Evolutionary conservation across 1,284 basidiomycete genomes (phyloP).

Genomic region (Tylopilus sp.): DNA sequence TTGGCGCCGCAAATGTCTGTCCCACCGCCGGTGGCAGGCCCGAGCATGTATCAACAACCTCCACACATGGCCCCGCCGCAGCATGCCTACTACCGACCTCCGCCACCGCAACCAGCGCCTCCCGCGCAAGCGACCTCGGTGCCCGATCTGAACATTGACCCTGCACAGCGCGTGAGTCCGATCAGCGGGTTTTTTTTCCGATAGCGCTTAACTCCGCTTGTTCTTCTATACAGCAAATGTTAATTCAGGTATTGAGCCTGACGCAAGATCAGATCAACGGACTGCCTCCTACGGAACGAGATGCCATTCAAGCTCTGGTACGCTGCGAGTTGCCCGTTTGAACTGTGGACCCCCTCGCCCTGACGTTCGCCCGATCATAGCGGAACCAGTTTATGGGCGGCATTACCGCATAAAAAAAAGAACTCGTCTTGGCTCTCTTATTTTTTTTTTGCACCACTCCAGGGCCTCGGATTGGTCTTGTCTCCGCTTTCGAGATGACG

Average conservation of each 20-base stretch:
- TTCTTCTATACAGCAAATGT: constrained; percentile 55
- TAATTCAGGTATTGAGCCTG: constrained; percentile 83
- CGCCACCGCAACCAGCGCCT: constrained; percentile 30
- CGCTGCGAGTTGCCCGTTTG: constrained; percentile 26
- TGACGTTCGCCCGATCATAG: constrained; percentile 28
- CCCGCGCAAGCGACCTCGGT: constrained; percentile 27
- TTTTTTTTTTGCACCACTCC: background rate
- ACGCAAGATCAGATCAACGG: constrained; percentile 86
- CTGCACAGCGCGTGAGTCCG: constrained; percentile 31
- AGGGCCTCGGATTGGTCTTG: background rate
- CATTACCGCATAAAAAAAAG: constrained; percentile 19
- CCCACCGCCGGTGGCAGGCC: constrained; percentile 31
- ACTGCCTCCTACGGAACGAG: constrained; percentile 78
- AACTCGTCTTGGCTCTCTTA: background rate
- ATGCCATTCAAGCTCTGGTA: constrained; percentile 84
- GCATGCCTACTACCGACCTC: constrained; percentile 46
- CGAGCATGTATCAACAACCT: constrained; percentile 36
- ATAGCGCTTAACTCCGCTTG: background rate
- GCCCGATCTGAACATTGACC: constrained; percentile 35
- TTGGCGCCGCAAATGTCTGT: constrained; percentile 33
- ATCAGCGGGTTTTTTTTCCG: background rate
- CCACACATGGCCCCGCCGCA: constrained; percentile 41
- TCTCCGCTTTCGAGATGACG: background rate
- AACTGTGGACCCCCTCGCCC: background rate
- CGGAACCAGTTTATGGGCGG: constrained; percentile 50